Evolutionary conservation across 257 asterid genomes (phyloP).

Genomic region (Solanum paucissectum): DNA sequence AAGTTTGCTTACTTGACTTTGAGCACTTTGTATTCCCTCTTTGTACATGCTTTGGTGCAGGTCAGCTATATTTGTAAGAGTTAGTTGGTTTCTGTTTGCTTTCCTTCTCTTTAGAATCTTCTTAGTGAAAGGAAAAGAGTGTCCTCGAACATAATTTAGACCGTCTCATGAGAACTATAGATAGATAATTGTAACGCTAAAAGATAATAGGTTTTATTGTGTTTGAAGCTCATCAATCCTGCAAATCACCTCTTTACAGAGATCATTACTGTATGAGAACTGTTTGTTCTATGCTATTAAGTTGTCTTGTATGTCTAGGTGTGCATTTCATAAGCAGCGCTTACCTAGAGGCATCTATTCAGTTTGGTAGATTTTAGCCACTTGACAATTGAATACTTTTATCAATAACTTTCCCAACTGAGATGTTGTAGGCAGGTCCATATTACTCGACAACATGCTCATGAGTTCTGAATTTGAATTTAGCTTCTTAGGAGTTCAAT

Average conservation of each 20-base stretch:
- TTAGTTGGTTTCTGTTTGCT: background rate
- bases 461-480: background rate
- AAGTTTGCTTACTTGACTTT: conserved; percentile 14
- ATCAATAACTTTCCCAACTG: background rate
- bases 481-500: background rate
- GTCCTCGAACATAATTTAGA: background rate
- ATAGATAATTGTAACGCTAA: background rate
- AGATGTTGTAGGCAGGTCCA: background rate
- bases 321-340: background rate
- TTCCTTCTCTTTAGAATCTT: background rate
- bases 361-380: background rate
- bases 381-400: background rate
- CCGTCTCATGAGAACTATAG: background rate
- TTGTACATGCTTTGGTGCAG: background rate
- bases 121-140: background rate
- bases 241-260: background rate
- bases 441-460: background rate
- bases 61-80: background rate
- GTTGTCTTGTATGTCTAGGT: background rate
- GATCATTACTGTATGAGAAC: background rate
- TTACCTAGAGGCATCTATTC: background rate
- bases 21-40: background rate
- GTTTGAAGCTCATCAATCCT: background rate
- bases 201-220: background rate
- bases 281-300: background rate